Conservation (phyloP, 106 monocot species). For the Apostasia shenzhenica region DNA sequence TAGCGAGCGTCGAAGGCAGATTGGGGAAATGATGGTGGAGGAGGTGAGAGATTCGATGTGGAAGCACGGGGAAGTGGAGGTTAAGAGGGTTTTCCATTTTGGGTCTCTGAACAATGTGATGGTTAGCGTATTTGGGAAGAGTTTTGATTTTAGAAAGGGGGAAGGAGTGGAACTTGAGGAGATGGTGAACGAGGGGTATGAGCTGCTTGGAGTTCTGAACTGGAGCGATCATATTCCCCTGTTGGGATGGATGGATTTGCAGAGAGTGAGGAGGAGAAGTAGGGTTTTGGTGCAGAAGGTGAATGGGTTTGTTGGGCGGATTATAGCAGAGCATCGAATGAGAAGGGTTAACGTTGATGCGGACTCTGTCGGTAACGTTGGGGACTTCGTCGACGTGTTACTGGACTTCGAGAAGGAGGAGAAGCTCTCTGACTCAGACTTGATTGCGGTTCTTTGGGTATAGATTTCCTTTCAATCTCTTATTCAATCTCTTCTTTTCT, state of each 20-base stretch:
- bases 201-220: slow-evolving; percentile 21
- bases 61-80: slow-evolving; percentile 14
- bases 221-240: slow-evolving; percentile 27
- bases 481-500: background rate
- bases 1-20: slow-evolving; percentile 3
- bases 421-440: slow-evolving; percentile 17
- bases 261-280: slow-evolving; percentile 20
- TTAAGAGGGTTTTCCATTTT: slow-evolving; percentile 23
- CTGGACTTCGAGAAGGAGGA: slow-evolving; percentile 18
- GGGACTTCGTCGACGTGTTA: slow-evolving; percentile 16
- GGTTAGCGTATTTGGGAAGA: slow-evolving; percentile 22
- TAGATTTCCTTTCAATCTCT: background rate
- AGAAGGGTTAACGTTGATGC: background rate
- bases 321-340: slow-evolving; percentile 39
- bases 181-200: slow-evolving; percentile 20
- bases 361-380: background rate
- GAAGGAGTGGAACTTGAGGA: slow-evolving; percentile 6
- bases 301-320: slow-evolving; percentile 13
- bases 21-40: slow-evolving; percentile 18
- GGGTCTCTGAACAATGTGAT: slow-evolving; percentile 23
- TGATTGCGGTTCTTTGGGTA: slow-evolving; percentile 25
- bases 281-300: slow-evolving; percentile 7
- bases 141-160: slow-evolving; percentile 12
- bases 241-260: slow-evolving; percentile 22
- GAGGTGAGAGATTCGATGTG: slow-evolving; percentile 5